Evolutionary conservation across 2,329 filamentous ascomycete species (phyloP).

Genomic region (Ilyonectria robusta): DNA sequence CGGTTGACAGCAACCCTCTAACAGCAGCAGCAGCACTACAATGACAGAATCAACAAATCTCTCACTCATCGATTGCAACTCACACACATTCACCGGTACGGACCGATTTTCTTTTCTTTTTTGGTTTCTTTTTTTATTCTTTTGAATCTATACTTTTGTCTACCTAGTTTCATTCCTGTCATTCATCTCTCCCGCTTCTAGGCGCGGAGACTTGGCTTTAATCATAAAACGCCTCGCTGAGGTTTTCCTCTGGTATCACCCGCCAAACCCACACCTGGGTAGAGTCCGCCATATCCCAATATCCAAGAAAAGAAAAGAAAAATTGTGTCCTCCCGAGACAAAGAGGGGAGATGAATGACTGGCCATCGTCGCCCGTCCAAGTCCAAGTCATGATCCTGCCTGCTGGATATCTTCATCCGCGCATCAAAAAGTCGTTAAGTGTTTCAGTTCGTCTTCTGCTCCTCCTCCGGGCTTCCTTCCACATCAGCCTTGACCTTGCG

Average conservation of each 20-base stretch:
- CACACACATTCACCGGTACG: background rate
- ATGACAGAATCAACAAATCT: too few species aligned
- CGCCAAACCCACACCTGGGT: conserved; percentile 6
- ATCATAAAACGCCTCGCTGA: conserved; percentile 32
- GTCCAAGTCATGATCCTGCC: conserved; percentile 27
- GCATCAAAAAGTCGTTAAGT: conserved; percentile 38
- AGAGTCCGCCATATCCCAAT: conserved; percentile 8
- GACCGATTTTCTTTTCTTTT: background rate
- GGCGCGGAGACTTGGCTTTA: conserved; percentile 9
- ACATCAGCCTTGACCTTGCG: conserved; percentile 49
- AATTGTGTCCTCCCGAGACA: background rate
- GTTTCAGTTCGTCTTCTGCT: conserved; percentile 24
- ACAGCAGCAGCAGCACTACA: background rate
- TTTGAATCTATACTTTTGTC: conserved; percentile 19
- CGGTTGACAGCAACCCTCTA: background rate
- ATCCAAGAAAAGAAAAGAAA: background rate
- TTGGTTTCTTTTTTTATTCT: conserved; percentile 14
- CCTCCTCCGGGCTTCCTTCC: conserved; percentile 26
- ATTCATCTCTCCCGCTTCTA: conserved; percentile 20
- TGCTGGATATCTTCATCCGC: conserved; percentile 30
- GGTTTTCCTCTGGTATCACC: conserved; percentile 26
- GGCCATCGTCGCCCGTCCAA: conserved; percentile 13
- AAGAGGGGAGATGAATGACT: conserved; percentile 18
- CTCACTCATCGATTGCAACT: too few species aligned
- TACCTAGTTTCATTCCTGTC: conserved; percentile 21